Base-by-base conservation (phyloP, 192 early-diverging fungal genomes). In the Backusella tuberculispora region DNA sequence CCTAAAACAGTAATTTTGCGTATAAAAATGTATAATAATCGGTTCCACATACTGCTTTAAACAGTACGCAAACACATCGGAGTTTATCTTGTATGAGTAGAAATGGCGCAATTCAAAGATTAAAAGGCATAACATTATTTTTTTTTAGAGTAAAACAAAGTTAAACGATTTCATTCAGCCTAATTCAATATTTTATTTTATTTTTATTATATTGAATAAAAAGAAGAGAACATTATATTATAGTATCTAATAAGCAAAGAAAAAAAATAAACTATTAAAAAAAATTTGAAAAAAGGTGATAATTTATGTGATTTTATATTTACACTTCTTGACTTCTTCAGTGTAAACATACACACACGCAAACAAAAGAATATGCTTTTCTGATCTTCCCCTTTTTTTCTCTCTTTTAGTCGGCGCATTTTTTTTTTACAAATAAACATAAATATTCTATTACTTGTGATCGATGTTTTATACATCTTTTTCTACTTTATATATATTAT, bases 41-140 rank as follows among this genome's bases (percentile, higher is more conserved):
- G 21, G 53, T 60, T 5, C 24, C 21, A 60, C 53, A 60, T 26
- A 1, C 53, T 26, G 24, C 21, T 60, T 26, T 24, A 53, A 53
- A 21, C 50, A 53, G 50, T 53, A 15, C 50, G 29, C 29, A 34
- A 34, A 34, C 29, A 34, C 29, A 53, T 60, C 53, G 53, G 53
- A 24, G 53, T 60, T 60, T 60, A 12, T 26, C 53, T 26, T 26
- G 53, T 60, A 60, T 26, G 53, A 26, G 53, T 60, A 60, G 53
- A 60, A 60, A 60, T 60, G 53, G 53, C 53, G 53, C 53, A 60
- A 60, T 60, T 60, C 26, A 60, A 60, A 60, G 53, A 60, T 60
- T n/a, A 60, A 60, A 60, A 60, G 53, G 53, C 53, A 60, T 60
- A 60, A 60, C 53, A 26, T 60, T 26, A 10, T 5, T 60, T 60